These are phyloP conservation scores for Mariannaea sp. DNA, from an alignment of 2,329 filamentous ascomycete species.

Conservation along the genomic window DNA sequence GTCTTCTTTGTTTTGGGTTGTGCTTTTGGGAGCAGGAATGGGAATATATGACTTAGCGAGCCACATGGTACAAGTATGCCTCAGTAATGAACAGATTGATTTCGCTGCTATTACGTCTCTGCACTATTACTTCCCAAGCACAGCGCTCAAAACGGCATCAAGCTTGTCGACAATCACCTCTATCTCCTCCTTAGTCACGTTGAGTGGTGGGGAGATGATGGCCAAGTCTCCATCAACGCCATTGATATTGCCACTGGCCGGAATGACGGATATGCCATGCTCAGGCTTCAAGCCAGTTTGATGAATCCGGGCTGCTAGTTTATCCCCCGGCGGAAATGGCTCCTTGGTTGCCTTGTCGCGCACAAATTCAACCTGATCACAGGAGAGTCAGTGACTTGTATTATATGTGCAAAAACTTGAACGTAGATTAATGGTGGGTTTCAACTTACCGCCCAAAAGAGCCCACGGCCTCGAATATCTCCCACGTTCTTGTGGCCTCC, in stretches of 20 bases:
- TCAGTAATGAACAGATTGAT: background rate
- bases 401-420: background rate
- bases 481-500: slow-evolving; percentile 23
- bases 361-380: slow-evolving; percentile 38
- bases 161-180: slow-evolving; percentile 22
- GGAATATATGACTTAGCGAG: too few relatives aligned
- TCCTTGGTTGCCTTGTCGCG: slow-evolving; percentile 34
- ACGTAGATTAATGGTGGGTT: background rate
- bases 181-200: slow-evolving; percentile 37
- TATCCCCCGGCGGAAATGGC: slow-evolving; percentile 40
- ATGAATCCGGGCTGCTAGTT: slow-evolving; percentile 31
- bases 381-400: background rate
- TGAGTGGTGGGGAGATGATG: slow-evolving; percentile 50
- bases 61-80: background rate
- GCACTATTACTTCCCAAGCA: background rate
- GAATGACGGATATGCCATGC: slow-evolving; percentile 56
- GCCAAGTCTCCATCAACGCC: slow-evolving; percentile 33
- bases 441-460: slow-evolving; percentile 31
- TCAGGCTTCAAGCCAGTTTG: slow-evolving; percentile 46
- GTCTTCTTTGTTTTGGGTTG: background rate
- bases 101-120: background rate
- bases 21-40: background rate
- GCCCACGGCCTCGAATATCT: slow-evolving; percentile 27
- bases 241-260: slow-evolving; percentile 32
- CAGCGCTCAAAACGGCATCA: background rate